Conservation (phyloP, 495 filamentous ascomycete species). For the Pseudoneurospora amorphoporcata region DNA sequence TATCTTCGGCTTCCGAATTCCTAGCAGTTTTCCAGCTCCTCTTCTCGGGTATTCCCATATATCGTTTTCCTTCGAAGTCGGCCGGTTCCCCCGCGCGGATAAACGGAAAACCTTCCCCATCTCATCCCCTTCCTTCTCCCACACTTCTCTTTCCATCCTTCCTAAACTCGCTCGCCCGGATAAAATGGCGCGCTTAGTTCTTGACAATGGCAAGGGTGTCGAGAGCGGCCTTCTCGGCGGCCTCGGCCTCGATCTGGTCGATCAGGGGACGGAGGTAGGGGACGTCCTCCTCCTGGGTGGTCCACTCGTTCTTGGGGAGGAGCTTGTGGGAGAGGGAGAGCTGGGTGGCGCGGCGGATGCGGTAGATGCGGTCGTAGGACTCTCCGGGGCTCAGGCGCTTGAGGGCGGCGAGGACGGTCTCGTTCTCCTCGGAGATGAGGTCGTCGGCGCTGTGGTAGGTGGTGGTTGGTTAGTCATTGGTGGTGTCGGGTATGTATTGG, state of each 20-base stretch:
- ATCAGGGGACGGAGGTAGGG: constrained; percentile 24
- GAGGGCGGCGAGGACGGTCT: constrained; percentile 72
- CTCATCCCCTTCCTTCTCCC: neutral
- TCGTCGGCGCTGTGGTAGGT: constrained; percentile 65
- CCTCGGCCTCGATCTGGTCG: constrained; percentile 51
- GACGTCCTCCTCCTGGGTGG: constrained; percentile 36
- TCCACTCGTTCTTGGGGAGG: constrained; percentile 74
- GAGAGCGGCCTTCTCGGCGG: constrained; percentile 68
- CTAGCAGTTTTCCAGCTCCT: neutral
- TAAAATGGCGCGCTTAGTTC: constrained; percentile 10
- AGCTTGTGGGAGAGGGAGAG: constrained; percentile 62
- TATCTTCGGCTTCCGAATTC: neutral
- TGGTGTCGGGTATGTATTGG: neutral
- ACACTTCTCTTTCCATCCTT: neutral
- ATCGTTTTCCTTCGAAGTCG: neutral
- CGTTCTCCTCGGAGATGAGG: constrained; percentile 82
- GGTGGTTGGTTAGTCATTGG: constrained; percentile 2
- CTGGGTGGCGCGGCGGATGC: constrained; percentile 91
- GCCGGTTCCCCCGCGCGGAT: neutral
- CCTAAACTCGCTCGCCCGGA: neutral
- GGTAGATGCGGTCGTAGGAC: constrained; percentile 92
- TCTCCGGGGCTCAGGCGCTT: constrained; percentile 84
- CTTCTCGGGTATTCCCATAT: neutral
- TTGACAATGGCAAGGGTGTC: constrained; percentile 65
- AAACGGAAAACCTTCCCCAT: neutral